Conservation (phyloP, 768 basidiomycete species). For the Termitomyces sp. region DNA sequence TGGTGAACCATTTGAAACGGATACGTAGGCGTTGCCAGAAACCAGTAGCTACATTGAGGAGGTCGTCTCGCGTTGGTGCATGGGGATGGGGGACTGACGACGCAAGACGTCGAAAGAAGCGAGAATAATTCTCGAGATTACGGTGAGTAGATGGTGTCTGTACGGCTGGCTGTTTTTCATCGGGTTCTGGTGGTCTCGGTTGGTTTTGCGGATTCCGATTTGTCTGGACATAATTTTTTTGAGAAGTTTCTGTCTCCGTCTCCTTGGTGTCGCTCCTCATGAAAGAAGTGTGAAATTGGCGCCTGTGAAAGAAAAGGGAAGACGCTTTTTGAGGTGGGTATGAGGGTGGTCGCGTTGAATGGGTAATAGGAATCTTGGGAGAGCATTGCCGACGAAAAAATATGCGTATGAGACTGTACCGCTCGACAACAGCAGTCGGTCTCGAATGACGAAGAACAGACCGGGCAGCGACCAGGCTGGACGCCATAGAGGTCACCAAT, state of each 20-base stretch:
- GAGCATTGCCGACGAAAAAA: constrained; percentile 43
- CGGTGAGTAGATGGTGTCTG: constrained; percentile 10
- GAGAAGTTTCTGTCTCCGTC: not conserved
- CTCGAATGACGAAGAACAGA: constrained; percentile 5
- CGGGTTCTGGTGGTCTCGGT: not conserved
- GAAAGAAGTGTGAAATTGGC: constrained; percentile 17
- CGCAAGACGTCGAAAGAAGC: constrained; percentile 77
- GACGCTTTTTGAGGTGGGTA: not conserved
- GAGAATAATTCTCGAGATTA: constrained; percentile 64
- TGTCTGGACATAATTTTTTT: not conserved
- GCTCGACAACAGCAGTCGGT: constrained; percentile 34
- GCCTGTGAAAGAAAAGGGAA: not conserved
- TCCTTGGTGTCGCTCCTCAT: not conserved
- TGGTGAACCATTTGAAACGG: constrained; percentile 97
- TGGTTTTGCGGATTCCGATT: not conserved
- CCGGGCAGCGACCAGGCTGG: constrained; percentile 6
- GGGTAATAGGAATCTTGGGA: not conserved
- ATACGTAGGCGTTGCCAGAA: constrained; percentile 88
- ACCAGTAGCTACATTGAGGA: constrained; percentile 79
- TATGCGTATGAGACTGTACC: constrained; percentile 51
- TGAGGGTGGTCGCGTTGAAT: not conserved
- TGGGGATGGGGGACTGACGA: constrained; percentile 70
- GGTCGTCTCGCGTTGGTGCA: constrained; percentile 84
- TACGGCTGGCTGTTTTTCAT: constrained; percentile 1
- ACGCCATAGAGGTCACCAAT: constrained; percentile 3